Evolutionary conservation across 495 filamentous ascomycete species (phyloP), one percentile per base, ranked within the genome.

Genomic region (Hamigera avellanea): DNA sequence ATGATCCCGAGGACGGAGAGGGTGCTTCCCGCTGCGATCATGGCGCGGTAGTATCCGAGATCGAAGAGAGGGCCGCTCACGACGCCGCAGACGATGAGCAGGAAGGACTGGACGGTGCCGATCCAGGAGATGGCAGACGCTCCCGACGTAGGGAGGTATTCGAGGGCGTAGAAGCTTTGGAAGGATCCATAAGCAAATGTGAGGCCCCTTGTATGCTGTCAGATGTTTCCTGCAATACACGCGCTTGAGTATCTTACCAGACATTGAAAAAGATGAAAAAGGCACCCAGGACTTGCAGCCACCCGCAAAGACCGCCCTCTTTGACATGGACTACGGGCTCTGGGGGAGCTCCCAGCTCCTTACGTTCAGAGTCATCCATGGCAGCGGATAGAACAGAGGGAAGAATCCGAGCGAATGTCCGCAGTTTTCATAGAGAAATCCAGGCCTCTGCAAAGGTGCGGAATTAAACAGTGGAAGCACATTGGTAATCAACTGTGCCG

Each of bases 1-100:
- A 73, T 66, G 34, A 64, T 47, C 0, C 68, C 67, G 8, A 70
- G 46, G 2, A 67, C 56, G 0, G 45, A 31, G 1, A 56, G 23
- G 12, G 49, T 39, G 10, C 37, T 45, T 1, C 62, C 63, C 0
- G 31, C 26, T 1, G 43, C 4, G 0, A 69, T 23, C 26, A 64
- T 44, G 2, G 23, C 6, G 0, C 45, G 41, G 17, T 62, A 48
- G 38, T 68, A 61, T 7, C 69, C 68, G 1, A 31, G 35, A 26
- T 72, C 67, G 29, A 56, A 69, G 7, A 72, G 25, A 0, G 67
- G 62, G 4, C 68, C 67, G 1, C 60, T 40, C 12, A 66, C 7
- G 0, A 62, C 31, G 21, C 67, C 61, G 10, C 44, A 38, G 17
- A 65, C 37, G 12, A 69, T 44, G 3, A 70, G 39, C 1, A 68